These are phyloP conservation scores for Trametes punicea DNA, from an alignment of 768 basidiomycete species.

Conservation along the genomic window DNA sequence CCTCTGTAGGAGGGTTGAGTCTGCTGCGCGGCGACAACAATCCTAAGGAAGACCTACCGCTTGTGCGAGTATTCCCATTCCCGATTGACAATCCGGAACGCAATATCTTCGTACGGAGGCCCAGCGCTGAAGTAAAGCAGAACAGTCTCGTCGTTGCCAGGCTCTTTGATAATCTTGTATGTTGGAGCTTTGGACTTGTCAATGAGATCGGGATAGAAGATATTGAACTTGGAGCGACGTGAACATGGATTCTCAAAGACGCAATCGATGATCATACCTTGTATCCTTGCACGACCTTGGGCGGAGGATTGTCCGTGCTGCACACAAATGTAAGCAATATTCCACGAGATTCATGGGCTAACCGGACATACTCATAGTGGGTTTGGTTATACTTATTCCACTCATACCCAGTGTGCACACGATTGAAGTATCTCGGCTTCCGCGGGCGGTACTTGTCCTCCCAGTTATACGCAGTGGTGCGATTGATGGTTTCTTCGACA, in stretches of 20 bases:
- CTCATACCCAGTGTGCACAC: slow-evolving; percentile 98
- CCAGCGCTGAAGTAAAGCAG: slow-evolving; percentile 93
- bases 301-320: slow-evolving; percentile 97
- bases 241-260: neutral
- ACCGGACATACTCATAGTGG: slow-evolving; percentile 85
- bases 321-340: slow-evolving; percentile 1
- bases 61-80: slow-evolving; percentile 99
- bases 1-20: slow-evolving; percentile 51
- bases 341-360: neutral
- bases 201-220: slow-evolving; percentile 99
- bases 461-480: slow-evolving; percentile 91
- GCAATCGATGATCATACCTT: slow-evolving; percentile 51
- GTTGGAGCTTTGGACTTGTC: slow-evolving; percentile 97
- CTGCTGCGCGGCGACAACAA: neutral
- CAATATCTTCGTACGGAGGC: slow-evolving; percentile 98
- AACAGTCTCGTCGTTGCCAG: slow-evolving; percentile 93
- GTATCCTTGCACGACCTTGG: slow-evolving; percentile 99
- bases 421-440: slow-evolving; percentile 97
- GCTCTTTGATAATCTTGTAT: slow-evolving; percentile 92
- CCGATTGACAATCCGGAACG: slow-evolving; percentile 94
- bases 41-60: slow-evolving; percentile 46
- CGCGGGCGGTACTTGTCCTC: slow-evolving; percentile 97
- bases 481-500: slow-evolving; percentile 81
- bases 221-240: slow-evolving; percentile 63
- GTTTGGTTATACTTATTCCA: slow-evolving; percentile 99